Percentiles rank a stretch among this genome's conserved stretches.
Evolutionary conservation across 1,284 basidiomycete species (phyloP).

Genomic region (Coniferiporia weirii): DNA sequence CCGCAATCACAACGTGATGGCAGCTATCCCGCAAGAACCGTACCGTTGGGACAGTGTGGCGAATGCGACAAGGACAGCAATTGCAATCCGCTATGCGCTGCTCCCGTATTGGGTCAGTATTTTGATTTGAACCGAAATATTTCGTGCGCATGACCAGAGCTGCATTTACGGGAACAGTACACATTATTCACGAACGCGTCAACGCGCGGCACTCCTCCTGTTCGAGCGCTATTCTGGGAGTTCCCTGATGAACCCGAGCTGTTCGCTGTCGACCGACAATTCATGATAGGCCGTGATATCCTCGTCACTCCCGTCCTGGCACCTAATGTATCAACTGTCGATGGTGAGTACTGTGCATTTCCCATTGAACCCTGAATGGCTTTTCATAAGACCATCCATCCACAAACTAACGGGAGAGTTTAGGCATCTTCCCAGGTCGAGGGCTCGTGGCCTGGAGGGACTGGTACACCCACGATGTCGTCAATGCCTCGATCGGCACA

Average conservation of each 20-base stretch:
- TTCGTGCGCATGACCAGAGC: background rate
- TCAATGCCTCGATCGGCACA: conserved; percentile 33
- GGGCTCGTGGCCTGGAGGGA: conserved; percentile 66
- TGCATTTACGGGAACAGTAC: conserved; percentile 38
- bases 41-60: conserved; percentile 74
- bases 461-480: conserved; percentile 64
- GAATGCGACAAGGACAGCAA: conserved; percentile 65
- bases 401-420: background rate
- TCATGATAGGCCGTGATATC: conserved; percentile 62
- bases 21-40: conserved; percentile 65
- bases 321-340: conserved; percentile 50
- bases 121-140: background rate
- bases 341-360: conserved; percentile 25
- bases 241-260: conserved; percentile 66
- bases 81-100: conserved; percentile 59
- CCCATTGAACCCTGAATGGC: conserved; percentile 4
- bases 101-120: conserved; percentile 67
- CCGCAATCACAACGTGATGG: conserved; percentile 60
- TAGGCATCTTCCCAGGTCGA: conserved; percentile 58
- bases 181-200: conserved; percentile 69
- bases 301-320: conserved; percentile 70
- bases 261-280: conserved; percentile 62
- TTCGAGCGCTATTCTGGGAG: conserved; percentile 72
- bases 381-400: conserved; percentile 22
- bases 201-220: conserved; percentile 55